Conservation (phyloP, 2,329 filamentous ascomycete genomes). For the Amauroascus niger region DNA sequence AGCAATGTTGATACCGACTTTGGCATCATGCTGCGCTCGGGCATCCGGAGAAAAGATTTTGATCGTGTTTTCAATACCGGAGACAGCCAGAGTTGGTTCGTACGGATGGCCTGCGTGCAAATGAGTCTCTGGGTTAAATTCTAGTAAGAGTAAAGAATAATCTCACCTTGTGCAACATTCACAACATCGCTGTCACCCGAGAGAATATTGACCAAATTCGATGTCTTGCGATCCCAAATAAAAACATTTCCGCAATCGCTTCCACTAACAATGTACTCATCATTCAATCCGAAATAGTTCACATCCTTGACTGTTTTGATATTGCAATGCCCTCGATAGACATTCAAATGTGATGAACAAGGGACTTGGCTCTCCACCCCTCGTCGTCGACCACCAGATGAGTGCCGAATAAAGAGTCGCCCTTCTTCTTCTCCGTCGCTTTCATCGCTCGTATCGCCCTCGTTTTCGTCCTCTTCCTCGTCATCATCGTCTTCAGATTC, state of each 20-base stretch:
- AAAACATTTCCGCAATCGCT: slow-evolving; percentile 59
- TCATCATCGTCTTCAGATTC: slow-evolving; percentile 26
- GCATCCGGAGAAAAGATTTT: slow-evolving; percentile 58
- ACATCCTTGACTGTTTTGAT: slow-evolving; percentile 60
- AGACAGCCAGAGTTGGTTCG: slow-evolving; percentile 56
- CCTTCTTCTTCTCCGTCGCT: slow-evolving; percentile 26
- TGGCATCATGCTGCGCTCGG: slow-evolving; percentile 48
- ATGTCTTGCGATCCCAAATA: slow-evolving; percentile 58
- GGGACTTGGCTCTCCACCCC: slow-evolving; percentile 47
- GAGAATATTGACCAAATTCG: slow-evolving; percentile 53
- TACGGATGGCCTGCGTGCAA: slow-evolving; percentile 50
- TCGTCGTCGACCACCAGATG: slow-evolving; percentile 36
- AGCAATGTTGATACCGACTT: slow-evolving; percentile 49
- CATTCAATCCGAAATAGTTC: slow-evolving; percentile 57
- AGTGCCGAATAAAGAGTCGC: slow-evolving; percentile 39
- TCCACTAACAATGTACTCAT: slow-evolving; percentile 59
- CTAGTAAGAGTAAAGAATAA: neutral
- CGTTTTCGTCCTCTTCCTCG: slow-evolving; percentile 26
- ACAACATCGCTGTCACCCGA: slow-evolving; percentile 60
- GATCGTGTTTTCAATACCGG: slow-evolving; percentile 58
- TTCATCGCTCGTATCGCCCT: slow-evolving; percentile 26
- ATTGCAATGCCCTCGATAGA: slow-evolving; percentile 57
- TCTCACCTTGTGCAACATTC: slow-evolving; percentile 54
- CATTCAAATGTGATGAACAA: slow-evolving; percentile 47
- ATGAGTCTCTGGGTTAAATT: neutral